Evolutionary conservation across 371 early-diverging fungal genomes (phyloP).

Genomic region (Apophysomyces ossiformis): DNA sequence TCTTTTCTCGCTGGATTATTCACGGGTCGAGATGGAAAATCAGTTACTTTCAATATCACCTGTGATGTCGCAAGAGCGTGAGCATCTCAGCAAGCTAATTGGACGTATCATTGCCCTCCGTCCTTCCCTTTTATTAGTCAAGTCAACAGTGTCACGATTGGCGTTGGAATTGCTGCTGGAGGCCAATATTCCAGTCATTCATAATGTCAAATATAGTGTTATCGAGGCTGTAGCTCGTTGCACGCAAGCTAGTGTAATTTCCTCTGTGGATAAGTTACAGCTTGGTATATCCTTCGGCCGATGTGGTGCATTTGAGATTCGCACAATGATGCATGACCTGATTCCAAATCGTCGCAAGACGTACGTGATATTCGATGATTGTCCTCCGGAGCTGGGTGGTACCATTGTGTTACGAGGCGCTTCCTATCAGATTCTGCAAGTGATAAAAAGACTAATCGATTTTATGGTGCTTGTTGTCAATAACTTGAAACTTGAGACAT

Average conservation of each 20-base stretch:
- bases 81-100: slow-evolving; percentile 81
- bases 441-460: slow-evolving; percentile 81
- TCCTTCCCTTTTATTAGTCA: slow-evolving; percentile 84
- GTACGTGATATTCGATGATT: slow-evolving; percentile 88
- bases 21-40: slow-evolving; percentile 79
- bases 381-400: slow-evolving; percentile 81
- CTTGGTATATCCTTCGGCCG: slow-evolving; percentile 76
- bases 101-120: slow-evolving; percentile 77
- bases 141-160: slow-evolving; percentile 81
- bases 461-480: slow-evolving; percentile 87
- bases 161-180: slow-evolving; percentile 86
- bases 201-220: slow-evolving; percentile 87
- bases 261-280: slow-evolving; percentile 83
- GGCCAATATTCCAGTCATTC: slow-evolving; percentile 77
- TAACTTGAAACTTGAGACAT: slow-evolving; percentile 85
- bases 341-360: slow-evolving; percentile 84
- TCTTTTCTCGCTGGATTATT: slow-evolving; percentile 88
- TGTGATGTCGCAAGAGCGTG: slow-evolving; percentile 82
- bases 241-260: slow-evolving; percentile 84
- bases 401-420: slow-evolving; percentile 91
- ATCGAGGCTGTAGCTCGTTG: slow-evolving; percentile 85
- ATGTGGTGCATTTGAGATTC: slow-evolving; percentile 80
- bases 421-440: slow-evolving; percentile 54
- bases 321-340: slow-evolving; percentile 78
- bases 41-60: slow-evolving; percentile 83